phyloP scores from a whole-genome alignment of 805 yeast genomes.

The Isabelozyma heimii region DNA sequence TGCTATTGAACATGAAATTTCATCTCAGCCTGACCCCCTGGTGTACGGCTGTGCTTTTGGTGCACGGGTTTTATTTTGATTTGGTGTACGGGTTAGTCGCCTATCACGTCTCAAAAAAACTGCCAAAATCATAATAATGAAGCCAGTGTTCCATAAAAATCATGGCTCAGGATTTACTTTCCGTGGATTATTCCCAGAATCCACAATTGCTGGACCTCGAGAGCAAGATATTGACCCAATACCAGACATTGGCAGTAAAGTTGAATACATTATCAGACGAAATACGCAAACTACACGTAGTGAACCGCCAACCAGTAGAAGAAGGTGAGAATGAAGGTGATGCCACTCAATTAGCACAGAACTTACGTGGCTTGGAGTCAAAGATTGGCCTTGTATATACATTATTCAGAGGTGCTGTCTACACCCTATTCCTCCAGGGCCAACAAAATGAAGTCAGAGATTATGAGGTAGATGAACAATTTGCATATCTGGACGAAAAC shows the following conservation, averaged over 20 bases:
- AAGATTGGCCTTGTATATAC: slow-evolving; percentile 66
- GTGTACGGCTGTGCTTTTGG: too few relatives aligned
- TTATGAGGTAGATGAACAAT: slow-evolving; percentile 4
- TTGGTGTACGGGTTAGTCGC: not conserved
- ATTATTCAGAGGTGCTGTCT: slow-evolving; percentile 67
- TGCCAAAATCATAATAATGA: not conserved
- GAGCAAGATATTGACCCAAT: slow-evolving; percentile 34
- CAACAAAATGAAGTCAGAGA: slow-evolving; percentile 2
- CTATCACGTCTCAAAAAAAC: not conserved
- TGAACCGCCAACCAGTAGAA: slow-evolving; percentile 1
- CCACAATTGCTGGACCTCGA: slow-evolving; percentile 25
- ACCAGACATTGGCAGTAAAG: slow-evolving; percentile 34
- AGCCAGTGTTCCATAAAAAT: not conserved
- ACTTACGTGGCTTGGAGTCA: slow-evolving; percentile 58
- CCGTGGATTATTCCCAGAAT: slow-evolving; percentile 15
- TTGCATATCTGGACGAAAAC: slow-evolving; percentile 1
- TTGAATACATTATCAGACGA: slow-evolving; percentile 30
- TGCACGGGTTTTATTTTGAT: not conserved
- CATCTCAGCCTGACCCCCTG: not conserved
- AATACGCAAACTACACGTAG: slow-evolving; percentile 19
- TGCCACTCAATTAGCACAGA: slow-evolving; percentile 38
- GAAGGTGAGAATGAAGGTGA: slow-evolving; percentile 9
- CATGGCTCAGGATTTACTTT: slow-evolving; percentile 11
- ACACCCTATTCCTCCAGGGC: slow-evolving; percentile 52
- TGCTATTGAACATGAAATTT: not conserved